These are phyloP conservation scores for Cunninghamia lanceolata DNA, from an alignment of 75 land plant genomes.

Conservation along the genomic window DNA sequence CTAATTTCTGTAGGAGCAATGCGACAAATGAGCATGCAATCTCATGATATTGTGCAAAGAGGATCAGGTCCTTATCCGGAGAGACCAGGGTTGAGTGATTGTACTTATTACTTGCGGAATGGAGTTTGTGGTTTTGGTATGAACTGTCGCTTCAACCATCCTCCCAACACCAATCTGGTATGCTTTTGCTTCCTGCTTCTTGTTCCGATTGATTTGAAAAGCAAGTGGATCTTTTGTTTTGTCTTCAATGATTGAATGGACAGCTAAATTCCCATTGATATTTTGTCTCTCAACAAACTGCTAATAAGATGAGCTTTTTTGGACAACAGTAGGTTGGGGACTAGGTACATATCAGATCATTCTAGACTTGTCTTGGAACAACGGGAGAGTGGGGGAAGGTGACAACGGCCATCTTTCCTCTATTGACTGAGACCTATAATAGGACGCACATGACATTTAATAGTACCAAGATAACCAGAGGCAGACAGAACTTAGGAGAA, in stretches of 20 bases:
- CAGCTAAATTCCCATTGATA: not conserved
- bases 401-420: not conserved
- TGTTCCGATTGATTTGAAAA: not conserved
- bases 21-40: slow-evolving; percentile 11
- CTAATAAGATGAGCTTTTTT: not conserved
- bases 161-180: slow-evolving; percentile 65
- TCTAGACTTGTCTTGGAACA: not conserved
- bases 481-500: not conserved
- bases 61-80: slow-evolving; percentile 62
- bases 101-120: slow-evolving; percentile 72
- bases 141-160: slow-evolving; percentile 81
- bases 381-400: not conserved
- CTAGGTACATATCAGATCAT: not conserved
- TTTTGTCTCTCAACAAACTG: not conserved
- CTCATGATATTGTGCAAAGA: slow-evolving; percentile 10
- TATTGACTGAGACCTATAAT: not conserved
- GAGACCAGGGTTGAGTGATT: slow-evolving; percentile 75
- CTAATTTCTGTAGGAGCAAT: slow-evolving; percentile 2
- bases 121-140: slow-evolving; percentile 82
- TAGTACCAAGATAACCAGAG: not conserved
- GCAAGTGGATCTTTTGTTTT: not conserved
- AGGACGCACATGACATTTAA: not conserved
- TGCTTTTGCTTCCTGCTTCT: not conserved
- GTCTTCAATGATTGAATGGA: not conserved
- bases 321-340: not conserved